Evolutionary conservation across 805 yeast genomes (phyloP).

Genomic region (Ogataea corticis): DNA sequence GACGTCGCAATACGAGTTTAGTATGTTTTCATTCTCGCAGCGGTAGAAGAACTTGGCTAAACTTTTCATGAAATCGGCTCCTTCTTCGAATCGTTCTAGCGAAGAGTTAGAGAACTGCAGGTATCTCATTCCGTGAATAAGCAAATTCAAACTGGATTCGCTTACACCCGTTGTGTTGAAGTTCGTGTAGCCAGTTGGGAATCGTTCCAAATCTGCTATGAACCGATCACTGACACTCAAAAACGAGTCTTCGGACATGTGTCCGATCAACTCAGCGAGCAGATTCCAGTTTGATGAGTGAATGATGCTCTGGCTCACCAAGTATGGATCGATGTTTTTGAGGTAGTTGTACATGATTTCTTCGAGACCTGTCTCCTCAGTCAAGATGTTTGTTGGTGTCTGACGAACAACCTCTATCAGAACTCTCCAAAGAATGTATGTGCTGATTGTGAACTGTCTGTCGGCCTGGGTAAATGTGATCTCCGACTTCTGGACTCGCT

Average conservation of each 20-base stretch:
- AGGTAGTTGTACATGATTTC: constrained; percentile 92
- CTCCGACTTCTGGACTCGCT: constrained; percentile 43
- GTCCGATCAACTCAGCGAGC: constrained; percentile 85
- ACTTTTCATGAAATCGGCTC: constrained; percentile 86
- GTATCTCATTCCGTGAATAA: constrained; percentile 91
- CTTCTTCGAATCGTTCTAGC: constrained; percentile 85
- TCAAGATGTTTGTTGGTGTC: constrained; percentile 69
- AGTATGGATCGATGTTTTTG: constrained; percentile 78
- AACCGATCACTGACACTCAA: constrained; percentile 89
- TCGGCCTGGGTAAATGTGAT: constrained; percentile 82
- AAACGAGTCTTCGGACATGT: constrained; percentile 84
- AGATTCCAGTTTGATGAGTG: constrained; percentile 93
- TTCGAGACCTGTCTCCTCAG: constrained; percentile 80
- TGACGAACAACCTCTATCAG: constrained; percentile 90
- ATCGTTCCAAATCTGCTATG: constrained; percentile 86
- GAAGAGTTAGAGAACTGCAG: constrained; percentile 80
- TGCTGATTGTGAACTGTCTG: constrained; percentile 80
- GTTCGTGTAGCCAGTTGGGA: constrained; percentile 53
- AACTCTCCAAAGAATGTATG: constrained; percentile 87
- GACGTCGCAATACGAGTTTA: constrained; percentile 83
- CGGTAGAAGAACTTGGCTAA: constrained; percentile 77
- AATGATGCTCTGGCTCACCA: constrained; percentile 65
- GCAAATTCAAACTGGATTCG: constrained; percentile 60
- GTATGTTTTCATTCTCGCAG: constrained; percentile 64
- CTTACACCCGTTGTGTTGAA: constrained; percentile 20